Evolutionary conservation across 306 rosid species (phyloP), one percentile per base, ranked within the genome.

Genomic region (Cyamopsis tetragonoloba): DNA sequence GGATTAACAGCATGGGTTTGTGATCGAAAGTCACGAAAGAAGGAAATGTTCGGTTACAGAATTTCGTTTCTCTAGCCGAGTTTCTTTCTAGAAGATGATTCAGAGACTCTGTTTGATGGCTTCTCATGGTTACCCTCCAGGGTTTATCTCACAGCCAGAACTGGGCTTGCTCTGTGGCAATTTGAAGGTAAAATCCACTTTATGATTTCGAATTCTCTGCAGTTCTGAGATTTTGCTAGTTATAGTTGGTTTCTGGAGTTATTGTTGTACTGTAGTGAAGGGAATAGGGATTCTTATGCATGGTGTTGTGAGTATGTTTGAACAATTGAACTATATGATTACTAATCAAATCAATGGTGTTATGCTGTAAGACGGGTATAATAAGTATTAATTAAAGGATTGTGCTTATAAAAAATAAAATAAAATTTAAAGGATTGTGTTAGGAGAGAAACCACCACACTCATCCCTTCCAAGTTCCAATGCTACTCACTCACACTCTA

Each of bases 71-170:
- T 61, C 24, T 23, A 42, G 26, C 54, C 10, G 50, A 51, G 34
- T 23, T 71, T 71, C 69, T 31, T 37, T 48, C 12, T n/a, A n/a
- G 19, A 48, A 58, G 19, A 75, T 87, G 93, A 74, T 73, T 26
- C 77, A 70, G 50, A 79, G 77, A 42, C 74, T 85, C 19, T 81
- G 85, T 73, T 53, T 84, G 42, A 86, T 87, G 92, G 93, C 98
- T 71, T 86, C 95, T 63, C 84, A 81, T 63, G 83, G 77, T 26
- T 86, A 76, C 74, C 88, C 85, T 68, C 73, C 87, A 23, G 87
- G 84, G 13, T 82, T 81, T 47, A 80, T 78, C 69, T 65, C 84
- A 42, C 85, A 77, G 42, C 85, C 66, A 68, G 85, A 83, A 6
- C 83, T 75, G 41, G 38, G 39, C 66, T 44, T 76, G 35, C 1